Percentiles rank a stretch among this genome's conserved stretches.
These are phyloP conservation scores for Lasiosphaeria ovina DNA, from an alignment of 495 filamentous ascomycete genomes.

Conservation along the genomic window DNA sequence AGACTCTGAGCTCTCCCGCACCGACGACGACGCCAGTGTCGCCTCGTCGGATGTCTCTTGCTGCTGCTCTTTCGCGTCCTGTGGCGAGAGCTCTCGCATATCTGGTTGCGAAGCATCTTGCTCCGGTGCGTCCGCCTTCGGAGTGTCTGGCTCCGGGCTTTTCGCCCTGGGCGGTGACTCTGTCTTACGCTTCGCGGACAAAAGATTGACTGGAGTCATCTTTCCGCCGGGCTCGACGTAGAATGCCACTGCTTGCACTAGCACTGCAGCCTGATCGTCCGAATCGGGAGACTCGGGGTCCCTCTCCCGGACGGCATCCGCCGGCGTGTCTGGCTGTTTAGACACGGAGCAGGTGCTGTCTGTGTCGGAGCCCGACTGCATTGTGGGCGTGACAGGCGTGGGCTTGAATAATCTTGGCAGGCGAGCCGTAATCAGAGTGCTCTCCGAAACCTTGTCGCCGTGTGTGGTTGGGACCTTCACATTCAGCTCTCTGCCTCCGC, in stretches of 20 bases:
- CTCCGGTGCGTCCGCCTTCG: not conserved
- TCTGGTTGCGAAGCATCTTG: not conserved
- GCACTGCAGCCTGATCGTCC: not conserved
- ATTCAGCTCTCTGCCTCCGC: slow-evolving; percentile 10
- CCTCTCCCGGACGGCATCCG: not conserved
- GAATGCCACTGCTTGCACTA: slow-evolving; percentile 14
- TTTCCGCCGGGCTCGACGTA: slow-evolving; percentile 22
- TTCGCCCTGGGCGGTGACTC: not conserved
- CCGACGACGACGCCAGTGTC: not conserved
- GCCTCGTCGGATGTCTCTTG: not conserved
- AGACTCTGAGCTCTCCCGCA: not conserved
- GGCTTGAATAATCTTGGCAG: slow-evolving; percentile 1
- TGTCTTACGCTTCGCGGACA: not conserved
- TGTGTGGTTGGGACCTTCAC: not conserved
- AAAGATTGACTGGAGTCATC: slow-evolving; percentile 16
- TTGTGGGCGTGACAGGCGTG: not conserved
- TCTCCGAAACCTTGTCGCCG: not conserved
- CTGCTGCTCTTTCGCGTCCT: not conserved
- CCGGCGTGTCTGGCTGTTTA: not conserved
- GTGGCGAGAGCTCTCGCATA: not conserved
- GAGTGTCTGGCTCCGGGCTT: no score
- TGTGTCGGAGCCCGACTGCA: slow-evolving; percentile 2
- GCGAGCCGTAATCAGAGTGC: not conserved
- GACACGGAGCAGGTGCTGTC: slow-evolving; percentile 7
- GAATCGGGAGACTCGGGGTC: not conserved